Evolutionary conservation across 2,329 filamentous ascomycete genomes (phyloP), one percentile per base, ranked within the genome.

Genomic region (Bipolaris cookei): DNA sequence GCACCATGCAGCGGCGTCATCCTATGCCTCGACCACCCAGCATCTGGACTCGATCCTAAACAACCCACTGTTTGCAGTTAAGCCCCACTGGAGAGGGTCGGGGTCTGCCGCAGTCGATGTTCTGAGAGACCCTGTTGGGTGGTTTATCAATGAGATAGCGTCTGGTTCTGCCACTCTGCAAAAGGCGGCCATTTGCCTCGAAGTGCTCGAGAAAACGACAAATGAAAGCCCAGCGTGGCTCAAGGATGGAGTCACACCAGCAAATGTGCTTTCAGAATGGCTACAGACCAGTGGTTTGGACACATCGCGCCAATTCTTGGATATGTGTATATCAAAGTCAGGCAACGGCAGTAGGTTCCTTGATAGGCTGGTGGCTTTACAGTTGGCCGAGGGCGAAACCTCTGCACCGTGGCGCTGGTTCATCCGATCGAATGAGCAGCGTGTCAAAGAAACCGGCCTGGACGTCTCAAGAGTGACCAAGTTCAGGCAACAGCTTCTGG

Each of bases 41-140:
- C 83, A 84, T 66, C 68, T 86, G 56, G 69, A 80, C 32, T 80
- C 81, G 6, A 77, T 86, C 30, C 67, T 86, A 35, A 79, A 77
- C 13, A 84, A 81, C 64, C 83, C 83, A 3, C 70, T 85, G 5
- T 77, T 86, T 50, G 70, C 74, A 18, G 62, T 68, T n/a, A 69
- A 64, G 51, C 72, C 72, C 8, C 59, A 50, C n/a, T 63, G 65
- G 28, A 61, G 64, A 58, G 60, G 51, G 13, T 71, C 70, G 13
- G 71, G 73, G 14, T 62, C 71, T 28, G 61, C 59, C 34, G 68
- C 67, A 1, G 56, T 64, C 18, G 59, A 70, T 20, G 48, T 72
- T 1, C 55, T 73, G 11, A 69, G 68, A 37, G 73, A 81, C 45
- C 79, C 80, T 0, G 62, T 80, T 28, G 56, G 63, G 11, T 74